Evolutionary conservation across 1,284 basidiomycete species (phyloP).

Genomic region (Trametes polyzona): DNA sequence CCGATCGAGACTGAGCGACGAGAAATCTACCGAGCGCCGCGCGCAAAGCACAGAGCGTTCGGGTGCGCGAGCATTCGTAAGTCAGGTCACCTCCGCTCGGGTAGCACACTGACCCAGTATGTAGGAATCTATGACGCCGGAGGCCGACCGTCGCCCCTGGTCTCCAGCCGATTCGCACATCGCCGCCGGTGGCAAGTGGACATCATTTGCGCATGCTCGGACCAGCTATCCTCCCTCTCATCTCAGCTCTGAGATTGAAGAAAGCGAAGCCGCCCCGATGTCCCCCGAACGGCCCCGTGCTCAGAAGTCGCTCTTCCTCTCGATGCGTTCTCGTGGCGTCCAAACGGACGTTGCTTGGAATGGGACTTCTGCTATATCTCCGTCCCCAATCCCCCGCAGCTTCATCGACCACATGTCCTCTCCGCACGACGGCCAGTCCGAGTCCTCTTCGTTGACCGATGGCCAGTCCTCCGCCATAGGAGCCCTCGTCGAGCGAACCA

Average conservation of each 20-base stretch:
- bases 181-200: constrained; percentile 46
- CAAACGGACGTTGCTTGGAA: constrained; percentile 65
- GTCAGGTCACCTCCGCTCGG: constrained; percentile 21
- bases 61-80: constrained; percentile 44
- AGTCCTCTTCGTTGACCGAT: constrained; percentile 69
- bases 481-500: constrained; percentile 73
- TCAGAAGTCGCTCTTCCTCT: constrained; percentile 57
- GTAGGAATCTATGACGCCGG: constrained; percentile 67
- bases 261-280: constrained; percentile 40
- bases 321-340: constrained; percentile 68
- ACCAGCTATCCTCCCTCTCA: constrained; percentile 44
- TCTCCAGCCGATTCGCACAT: constrained; percentile 58
- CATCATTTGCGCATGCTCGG: constrained; percentile 44
- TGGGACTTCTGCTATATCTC: constrained; percentile 35
- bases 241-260: constrained; percentile 53
- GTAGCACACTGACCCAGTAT: background rate
- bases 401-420: constrained; percentile 49
- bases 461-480: constrained; percentile 53
- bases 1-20: constrained; percentile 27
- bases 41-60: constrained; percentile 36
- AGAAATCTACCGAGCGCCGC: constrained; percentile 27
- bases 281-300: constrained; percentile 45
- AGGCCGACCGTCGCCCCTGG: constrained; percentile 56
- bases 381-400: constrained; percentile 42
- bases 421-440: constrained; percentile 62